phyloP scores from a whole-genome alignment of 768 basidiomycete species.

The Paxillus ammoniavirescens region DNA sequence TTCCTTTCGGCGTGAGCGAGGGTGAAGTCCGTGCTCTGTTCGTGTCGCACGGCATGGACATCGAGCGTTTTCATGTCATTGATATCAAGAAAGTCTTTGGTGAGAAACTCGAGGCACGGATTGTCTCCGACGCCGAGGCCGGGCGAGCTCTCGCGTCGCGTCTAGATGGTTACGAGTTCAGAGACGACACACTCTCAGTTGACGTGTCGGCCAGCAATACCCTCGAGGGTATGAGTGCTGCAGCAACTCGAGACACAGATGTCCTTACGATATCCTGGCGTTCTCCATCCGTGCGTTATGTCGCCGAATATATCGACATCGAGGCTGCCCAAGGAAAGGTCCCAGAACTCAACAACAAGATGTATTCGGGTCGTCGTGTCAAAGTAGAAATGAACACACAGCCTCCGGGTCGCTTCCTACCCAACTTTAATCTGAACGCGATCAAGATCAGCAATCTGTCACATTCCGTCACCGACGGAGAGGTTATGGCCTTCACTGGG shows the following conservation, averaged over 20 bases:
- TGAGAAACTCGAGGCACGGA: constrained; percentile 36
- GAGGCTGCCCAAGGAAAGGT: constrained; percentile 29
- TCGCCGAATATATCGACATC: constrained; percentile 40
- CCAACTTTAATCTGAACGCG: constrained; percentile 29
- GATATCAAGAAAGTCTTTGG: constrained; percentile 29
- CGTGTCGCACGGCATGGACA: constrained; percentile 40
- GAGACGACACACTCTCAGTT: constrained; percentile 40
- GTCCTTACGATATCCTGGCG: constrained; percentile 52
- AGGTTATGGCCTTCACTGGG: constrained; percentile 32
- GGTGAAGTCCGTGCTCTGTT: constrained; percentile 45
- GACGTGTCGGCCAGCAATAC: constrained; percentile 40
- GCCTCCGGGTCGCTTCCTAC: constrained; percentile 31
- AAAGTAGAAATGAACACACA: constrained; percentile 43
- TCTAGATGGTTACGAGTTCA: constrained; percentile 50
- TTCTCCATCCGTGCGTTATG: constrained; percentile 42
- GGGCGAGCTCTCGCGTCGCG: constrained; percentile 40
- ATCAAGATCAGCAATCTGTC: constrained; percentile 47
- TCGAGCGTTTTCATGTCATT: constrained; percentile 32
- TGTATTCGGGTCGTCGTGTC: constrained; percentile 43
- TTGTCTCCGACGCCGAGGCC: constrained; percentile 42
- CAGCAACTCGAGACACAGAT: constrained; percentile 31
- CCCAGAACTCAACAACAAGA: constrained; percentile 33
- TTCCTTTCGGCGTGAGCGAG: constrained; percentile 40
- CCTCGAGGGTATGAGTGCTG: constrained; percentile 42
- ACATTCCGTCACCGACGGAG: constrained; percentile 15